phyloP scores from a whole-genome alignment of 192 early-diverging fungal species.

The Glomus cerebriforme region DNA sequence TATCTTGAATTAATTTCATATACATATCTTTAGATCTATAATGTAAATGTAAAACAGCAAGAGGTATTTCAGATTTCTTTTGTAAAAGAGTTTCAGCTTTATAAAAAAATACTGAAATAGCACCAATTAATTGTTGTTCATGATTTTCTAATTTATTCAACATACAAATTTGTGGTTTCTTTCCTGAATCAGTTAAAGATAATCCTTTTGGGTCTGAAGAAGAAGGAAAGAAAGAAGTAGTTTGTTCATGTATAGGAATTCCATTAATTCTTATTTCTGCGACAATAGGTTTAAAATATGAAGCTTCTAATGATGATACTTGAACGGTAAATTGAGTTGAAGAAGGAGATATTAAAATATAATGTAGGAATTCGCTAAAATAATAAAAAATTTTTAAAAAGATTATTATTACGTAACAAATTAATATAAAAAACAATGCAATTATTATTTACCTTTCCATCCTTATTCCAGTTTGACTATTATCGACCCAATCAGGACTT shows the following conservation, averaged over 20 bases:
- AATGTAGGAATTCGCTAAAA: background rate
- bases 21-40: background rate
- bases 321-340: background rate
- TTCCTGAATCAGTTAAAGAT: background rate
- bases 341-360: background rate
- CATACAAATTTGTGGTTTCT: background rate
- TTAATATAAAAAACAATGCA: too few species aligned
- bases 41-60: background rate
- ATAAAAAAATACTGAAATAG: background rate
- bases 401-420: too few species aligned
- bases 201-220: background rate
- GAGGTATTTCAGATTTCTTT: background rate
- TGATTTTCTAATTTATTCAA: background rate
- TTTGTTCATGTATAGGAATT: background rate
- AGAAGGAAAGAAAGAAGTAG: background rate
- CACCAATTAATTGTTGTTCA: background rate
- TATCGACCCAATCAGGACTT: background rate
- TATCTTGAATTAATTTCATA: background rate
- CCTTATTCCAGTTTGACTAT: background rate
- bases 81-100: background rate
- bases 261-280: background rate
- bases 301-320: background rate
- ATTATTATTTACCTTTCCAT: background rate
- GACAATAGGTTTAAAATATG: background rate
- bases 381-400: background rate